These are phyloP conservation scores for Trichosporon sp. DNA, from an alignment of 1,284 basidiomycete species.

Conservation along the genomic window DNA sequence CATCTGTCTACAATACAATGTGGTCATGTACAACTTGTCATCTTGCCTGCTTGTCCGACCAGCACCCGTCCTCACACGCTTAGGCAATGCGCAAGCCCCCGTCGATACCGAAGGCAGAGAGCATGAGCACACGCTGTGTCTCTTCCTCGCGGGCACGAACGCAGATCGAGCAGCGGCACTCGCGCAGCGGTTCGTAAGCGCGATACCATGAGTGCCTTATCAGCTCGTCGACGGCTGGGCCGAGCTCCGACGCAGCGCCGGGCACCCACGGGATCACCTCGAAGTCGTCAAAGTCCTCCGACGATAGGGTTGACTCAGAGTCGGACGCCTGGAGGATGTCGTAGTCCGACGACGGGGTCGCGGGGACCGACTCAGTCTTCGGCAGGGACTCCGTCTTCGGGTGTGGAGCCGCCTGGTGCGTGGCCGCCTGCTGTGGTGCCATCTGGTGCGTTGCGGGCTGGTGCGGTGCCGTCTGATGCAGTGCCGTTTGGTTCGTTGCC, in stretches of 20 bases:
- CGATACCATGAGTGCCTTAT: conserved; percentile 2
- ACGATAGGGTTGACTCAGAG: conserved; percentile 4
- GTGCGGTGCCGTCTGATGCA: not conserved
- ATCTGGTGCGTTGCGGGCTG: not conserved
- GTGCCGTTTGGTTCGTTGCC: not conserved
- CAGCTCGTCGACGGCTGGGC: conserved; percentile 4
- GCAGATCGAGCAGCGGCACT: conserved; percentile 15
- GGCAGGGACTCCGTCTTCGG: too few relatives aligned
- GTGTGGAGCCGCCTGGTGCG: too few relatives aligned
- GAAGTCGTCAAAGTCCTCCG: not conserved
- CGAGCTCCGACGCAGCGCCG: not conserved
- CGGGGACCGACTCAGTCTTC: not conserved
- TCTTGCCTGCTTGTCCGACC: not conserved
- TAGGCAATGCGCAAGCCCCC: conserved; percentile 3
- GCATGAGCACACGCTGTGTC: not conserved
- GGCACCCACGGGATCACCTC: conserved; percentile 11
- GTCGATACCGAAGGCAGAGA: not conserved
- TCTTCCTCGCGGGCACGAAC: conserved; percentile 8
- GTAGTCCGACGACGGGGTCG: not conserved
- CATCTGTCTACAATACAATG: conserved; percentile 3
- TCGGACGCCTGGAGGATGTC: not conserved
- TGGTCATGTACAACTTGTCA: conserved; percentile 1
- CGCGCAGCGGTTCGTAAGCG: conserved; percentile 10
- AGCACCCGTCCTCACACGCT: not conserved
- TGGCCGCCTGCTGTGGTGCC: not conserved